A percentile compares a stretch with the other conserved stretches of the same genome.
phyloP scores from a whole-genome alignment of 192 early-diverging fungal genomes.

The Linnemannia schmuckeri region DNA sequence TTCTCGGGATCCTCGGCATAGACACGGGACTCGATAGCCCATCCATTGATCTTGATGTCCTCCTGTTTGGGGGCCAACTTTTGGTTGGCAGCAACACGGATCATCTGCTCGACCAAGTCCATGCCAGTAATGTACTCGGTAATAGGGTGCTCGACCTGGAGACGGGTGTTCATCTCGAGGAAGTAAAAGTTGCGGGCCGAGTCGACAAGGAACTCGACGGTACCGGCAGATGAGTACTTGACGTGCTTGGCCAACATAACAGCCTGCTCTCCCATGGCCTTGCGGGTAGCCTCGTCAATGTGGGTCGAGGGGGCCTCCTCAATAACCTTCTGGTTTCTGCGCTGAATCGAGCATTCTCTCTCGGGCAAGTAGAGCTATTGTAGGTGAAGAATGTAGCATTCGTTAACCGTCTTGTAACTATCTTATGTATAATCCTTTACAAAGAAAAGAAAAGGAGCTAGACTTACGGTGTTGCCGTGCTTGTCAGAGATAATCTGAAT shows the following conservation, averaged over 20 bases:
- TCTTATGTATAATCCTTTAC: neutral
- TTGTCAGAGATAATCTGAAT: slow-evolving; percentile 81
- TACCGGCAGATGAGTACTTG: slow-evolving; percentile 81
- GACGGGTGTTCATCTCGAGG: slow-evolving; percentile 86
- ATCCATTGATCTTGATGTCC: slow-evolving; percentile 86
- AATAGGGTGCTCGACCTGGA: slow-evolving; percentile 87
- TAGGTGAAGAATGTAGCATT: neutral
- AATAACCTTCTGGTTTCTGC: slow-evolving; percentile 87
- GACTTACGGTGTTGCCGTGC: slow-evolving; percentile 70
- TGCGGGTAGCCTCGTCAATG: slow-evolving; percentile 71
- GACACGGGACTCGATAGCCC: slow-evolving; percentile 95
- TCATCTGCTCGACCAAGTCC: slow-evolving; percentile 97
- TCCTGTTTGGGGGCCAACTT: slow-evolving; percentile 77
- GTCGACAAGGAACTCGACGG: slow-evolving; percentile 84
- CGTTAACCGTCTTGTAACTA: neutral
- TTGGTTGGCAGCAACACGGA: slow-evolving; percentile 88
- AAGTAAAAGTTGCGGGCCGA: slow-evolving; percentile 82
- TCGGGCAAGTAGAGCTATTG: slow-evolving; percentile 86
- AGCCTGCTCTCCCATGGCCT: slow-evolving; percentile 84
- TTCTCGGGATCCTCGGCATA: slow-evolving; percentile 97
- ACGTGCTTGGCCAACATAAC: slow-evolving; percentile 81
- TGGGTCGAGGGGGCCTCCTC: slow-evolving; percentile 88
- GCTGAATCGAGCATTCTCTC: slow-evolving; percentile 88
- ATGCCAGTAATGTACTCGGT: slow-evolving; percentile 86
- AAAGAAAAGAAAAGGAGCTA: no score